These are phyloP conservation scores for Blastosporella zonata DNA, from an alignment of 1,284 basidiomycete genomes.

Conservation along the genomic window DNA sequence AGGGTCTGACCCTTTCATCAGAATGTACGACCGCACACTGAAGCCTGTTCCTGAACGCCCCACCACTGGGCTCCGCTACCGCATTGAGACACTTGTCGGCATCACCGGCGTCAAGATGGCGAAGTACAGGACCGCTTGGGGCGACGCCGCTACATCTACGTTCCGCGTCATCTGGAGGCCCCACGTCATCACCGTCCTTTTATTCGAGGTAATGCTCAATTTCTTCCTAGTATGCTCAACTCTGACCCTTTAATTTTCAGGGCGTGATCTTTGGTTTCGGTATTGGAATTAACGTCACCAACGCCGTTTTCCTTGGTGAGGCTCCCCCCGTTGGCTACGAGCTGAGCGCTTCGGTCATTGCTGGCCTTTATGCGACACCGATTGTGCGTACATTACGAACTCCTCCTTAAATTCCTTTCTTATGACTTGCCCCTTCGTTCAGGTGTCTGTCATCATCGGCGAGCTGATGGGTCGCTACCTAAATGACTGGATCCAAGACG, in stretches of 20 bases:
- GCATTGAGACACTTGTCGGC: conserved; percentile 63
- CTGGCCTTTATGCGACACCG: conserved; percentile 62
- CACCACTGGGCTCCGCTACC: conserved; percentile 46
- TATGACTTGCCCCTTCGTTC: not conserved
- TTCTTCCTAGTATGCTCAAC: not conserved
- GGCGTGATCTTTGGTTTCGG: conserved; percentile 63
- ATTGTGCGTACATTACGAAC: conserved; percentile 39
- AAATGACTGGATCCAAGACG: conserved; percentile 66
- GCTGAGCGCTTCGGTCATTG: conserved; percentile 47
- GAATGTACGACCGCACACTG: conserved; percentile 67
- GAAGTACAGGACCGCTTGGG: conserved; percentile 21
- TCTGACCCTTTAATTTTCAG: conserved; percentile 24
- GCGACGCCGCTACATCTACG: conserved; percentile 33
- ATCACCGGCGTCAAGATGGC: conserved; percentile 62
- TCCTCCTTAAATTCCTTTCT: not conserved
- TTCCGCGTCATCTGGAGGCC: conserved; percentile 63
- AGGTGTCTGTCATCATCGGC: conserved; percentile 46
- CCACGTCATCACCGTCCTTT: conserved; percentile 50
- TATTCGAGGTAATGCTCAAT: conserved; percentile 49
- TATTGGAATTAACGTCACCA: conserved; percentile 76
- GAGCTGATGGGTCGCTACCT: conserved; percentile 63
- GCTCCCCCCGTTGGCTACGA: conserved; percentile 61
- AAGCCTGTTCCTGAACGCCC: conserved; percentile 44
- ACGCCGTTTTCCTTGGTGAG: conserved; percentile 63
- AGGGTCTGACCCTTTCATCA: conserved; percentile 23